These are phyloP conservation scores for Paramyrothecium roridum DNA, from an alignment of 2,329 filamentous ascomycete species.

Conservation along the genomic window DNA sequence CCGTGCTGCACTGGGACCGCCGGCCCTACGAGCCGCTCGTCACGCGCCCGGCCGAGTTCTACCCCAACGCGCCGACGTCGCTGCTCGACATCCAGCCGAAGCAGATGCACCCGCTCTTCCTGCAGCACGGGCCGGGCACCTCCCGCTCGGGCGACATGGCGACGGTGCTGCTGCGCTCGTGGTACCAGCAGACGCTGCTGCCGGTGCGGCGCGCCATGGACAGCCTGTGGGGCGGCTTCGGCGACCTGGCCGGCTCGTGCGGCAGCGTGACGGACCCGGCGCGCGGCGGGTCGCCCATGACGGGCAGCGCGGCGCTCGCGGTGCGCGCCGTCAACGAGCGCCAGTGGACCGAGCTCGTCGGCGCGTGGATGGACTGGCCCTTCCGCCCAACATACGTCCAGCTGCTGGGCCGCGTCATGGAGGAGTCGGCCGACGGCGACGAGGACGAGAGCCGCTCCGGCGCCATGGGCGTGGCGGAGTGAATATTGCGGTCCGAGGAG, in stretches of 20 bases:
- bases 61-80: conserved; percentile 52
- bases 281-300: conserved; percentile 41
- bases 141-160: conserved; percentile 46
- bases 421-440: conserved; percentile 20
- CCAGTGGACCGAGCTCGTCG: conserved; percentile 57
- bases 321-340: conserved; percentile 46
- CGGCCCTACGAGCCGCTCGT: conserved; percentile 68
- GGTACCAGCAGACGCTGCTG: conserved; percentile 42
- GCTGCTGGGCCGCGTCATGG: conserved; percentile 40
- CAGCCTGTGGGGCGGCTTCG: conserved; percentile 56
- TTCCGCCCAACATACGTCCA: conserved; percentile 51
- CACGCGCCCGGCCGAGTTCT: conserved; percentile 60
- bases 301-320: conserved; percentile 36
- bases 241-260: conserved; percentile 47
- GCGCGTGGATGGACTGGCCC: conserved; percentile 64
- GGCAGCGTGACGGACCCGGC: conserved; percentile 44
- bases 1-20: conserved; percentile 64
- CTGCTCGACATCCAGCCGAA: conserved; percentile 69
- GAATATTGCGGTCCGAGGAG: too few species aligned
- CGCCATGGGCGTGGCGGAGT: conserved; percentile 8
- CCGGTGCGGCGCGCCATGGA: conserved; percentile 44
- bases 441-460: conserved; percentile 20
- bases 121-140: conserved; percentile 36
- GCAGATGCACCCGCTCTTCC: conserved; percentile 44
- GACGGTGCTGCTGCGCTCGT: conserved; percentile 41